These are phyloP conservation scores for Dissophora ornata DNA, from an alignment of 192 early-diverging fungal species.

Conservation along the genomic window DNA sequence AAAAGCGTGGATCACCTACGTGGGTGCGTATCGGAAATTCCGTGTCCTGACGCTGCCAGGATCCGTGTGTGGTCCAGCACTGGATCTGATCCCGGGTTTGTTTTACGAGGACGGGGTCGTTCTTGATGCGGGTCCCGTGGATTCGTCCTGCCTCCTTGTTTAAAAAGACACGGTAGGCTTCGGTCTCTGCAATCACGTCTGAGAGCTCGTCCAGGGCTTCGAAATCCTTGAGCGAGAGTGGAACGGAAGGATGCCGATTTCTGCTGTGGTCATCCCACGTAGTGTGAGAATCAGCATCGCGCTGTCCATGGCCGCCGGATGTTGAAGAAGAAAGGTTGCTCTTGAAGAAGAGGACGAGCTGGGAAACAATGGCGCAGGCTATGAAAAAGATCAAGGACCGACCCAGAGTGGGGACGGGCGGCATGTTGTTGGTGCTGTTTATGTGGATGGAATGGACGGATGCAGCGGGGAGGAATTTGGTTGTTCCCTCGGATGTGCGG, in stretches of 20 bases:
- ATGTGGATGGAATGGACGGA: no score
- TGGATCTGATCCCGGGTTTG: constrained; percentile 42
- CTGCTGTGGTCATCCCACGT: constrained; percentile 19
- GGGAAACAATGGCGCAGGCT: constrained; percentile 26
- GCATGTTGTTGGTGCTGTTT: constrained; percentile 11
- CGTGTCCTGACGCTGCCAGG: constrained; percentile 32
- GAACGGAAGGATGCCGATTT: constrained; percentile 45
- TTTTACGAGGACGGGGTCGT: constrained; percentile 13
- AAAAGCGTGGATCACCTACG: constrained; percentile 34
- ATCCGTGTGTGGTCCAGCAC: constrained; percentile 43
- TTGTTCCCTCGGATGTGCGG: no score
- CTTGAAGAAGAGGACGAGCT: constrained; percentile 36
- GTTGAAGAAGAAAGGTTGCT: constrained; percentile 16
- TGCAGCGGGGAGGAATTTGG: background rate
- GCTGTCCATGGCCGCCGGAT: background rate
- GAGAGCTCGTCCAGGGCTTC: constrained; percentile 24
- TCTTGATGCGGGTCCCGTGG: constrained; percentile 31
- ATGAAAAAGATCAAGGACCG: constrained; percentile 30
- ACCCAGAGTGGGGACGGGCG: constrained; percentile 21
- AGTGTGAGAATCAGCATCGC: constrained; percentile 1
- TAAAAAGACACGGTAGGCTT: constrained; percentile 42
- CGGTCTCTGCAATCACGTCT: constrained; percentile 23
- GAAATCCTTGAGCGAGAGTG: constrained; percentile 26
- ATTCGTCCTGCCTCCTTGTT: constrained; percentile 29
- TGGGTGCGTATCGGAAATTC: constrained; percentile 25